Base-by-base conservation (phyloP, 2,329 filamentous ascomycete genomes). In the Ophiostoma perfectum region DNA sequence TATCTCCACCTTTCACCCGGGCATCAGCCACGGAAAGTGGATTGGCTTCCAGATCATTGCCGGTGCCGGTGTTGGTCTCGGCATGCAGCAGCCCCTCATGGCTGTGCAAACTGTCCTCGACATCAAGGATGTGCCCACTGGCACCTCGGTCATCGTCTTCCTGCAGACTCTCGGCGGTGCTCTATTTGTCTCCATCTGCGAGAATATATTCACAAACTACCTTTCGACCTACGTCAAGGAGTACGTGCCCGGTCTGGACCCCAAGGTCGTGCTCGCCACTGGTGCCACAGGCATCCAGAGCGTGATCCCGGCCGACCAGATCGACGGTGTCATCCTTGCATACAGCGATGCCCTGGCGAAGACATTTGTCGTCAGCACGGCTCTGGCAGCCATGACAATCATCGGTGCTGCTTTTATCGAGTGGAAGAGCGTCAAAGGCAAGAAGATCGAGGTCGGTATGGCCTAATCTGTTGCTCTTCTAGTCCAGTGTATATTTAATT, bases 1-100 rank as follows among this genome's bases (percentile, higher is more conserved):
- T 66, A 78, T 87, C 70, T 82, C 82, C 2, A 86, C 83, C 0
- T 79, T 86, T 12, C 75, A 76, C 60, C 76, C 82, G 3, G 72
- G 79, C 72, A 84, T 82, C 1, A 76, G 79, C 1, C 74, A 81
- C 7, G 72, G 74, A 12, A 77, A 79, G 64, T 87, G 84, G 84
- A 78, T 80, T 58, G 78, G 78, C 58, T 81, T 76, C 71, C 78
- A 80, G 71, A 73, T 75, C 27, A 68, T 82, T 55, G 74, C 76
- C 41, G 80, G 80, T 63, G 67, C 78, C 6, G 80, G 79, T 18
- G 71, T 79, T 36, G 80, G 80, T 58, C 67, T 80, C 3, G 76
- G 76, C 49, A 74, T 81, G 71, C 79, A 81, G 68, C 77, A 79
- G 69, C 76, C 79, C 6, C 70, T 78, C 16, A 77, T 81, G 42